Evolutionary conservation across 2,329 filamentous ascomycete genomes (phyloP).

Genomic region (Trichoderma semiorbis): DNA sequence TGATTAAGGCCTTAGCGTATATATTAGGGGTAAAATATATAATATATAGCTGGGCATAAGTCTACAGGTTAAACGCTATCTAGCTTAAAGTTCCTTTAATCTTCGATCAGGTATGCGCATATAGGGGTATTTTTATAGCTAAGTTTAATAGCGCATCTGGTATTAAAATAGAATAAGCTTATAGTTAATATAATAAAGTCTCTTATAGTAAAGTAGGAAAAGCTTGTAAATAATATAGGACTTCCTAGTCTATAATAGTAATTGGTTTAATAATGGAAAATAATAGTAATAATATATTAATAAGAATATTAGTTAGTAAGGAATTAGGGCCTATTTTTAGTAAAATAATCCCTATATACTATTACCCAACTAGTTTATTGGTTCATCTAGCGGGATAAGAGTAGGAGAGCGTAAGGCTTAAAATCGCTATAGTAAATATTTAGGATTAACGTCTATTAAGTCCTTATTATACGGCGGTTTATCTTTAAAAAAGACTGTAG

Average conservation of each 20-base stretch:
- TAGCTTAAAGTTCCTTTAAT: neutral
- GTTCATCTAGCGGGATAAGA: neutral
- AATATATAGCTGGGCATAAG: neutral
- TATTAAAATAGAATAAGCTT: too few species aligned
- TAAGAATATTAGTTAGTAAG: too few species aligned
- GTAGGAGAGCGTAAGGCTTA: neutral
- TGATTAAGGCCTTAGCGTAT: neutral
- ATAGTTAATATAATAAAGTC: too few species aligned
- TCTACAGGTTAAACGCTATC: neutral
- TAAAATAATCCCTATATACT: neutral
- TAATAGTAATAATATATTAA: too few species aligned
- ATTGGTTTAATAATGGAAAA: too few species aligned
- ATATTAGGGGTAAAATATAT: neutral
- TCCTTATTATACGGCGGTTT: neutral
- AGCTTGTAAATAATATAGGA: too few species aligned
- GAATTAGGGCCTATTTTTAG: neutral
- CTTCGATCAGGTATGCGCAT: neutral
- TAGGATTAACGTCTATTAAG: neutral
- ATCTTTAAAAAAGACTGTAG: neutral
- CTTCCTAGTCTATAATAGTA: too few species aligned
- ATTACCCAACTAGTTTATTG: neutral
- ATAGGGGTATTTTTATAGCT: neutral
- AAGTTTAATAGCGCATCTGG: neutral
- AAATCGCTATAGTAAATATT: neutral
- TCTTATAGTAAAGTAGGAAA: neutral